Evolutionary conservation across 2,329 filamentous ascomycete genomes (phyloP).

Genomic region (Fusarium sp.): DNA sequence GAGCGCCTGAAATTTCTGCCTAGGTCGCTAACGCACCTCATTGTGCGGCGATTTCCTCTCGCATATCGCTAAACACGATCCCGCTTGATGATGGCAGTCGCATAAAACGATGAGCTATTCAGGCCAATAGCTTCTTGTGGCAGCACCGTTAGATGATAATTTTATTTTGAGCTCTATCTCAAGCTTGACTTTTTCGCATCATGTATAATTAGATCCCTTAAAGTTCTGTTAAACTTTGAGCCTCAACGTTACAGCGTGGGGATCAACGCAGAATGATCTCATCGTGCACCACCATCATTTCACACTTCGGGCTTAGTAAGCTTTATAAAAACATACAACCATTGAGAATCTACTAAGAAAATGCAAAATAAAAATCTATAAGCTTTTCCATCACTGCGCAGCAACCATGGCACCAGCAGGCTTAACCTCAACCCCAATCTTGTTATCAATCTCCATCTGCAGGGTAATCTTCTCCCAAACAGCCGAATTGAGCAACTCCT

Average conservation of each 20-base stretch:
- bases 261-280: no score
- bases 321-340: background rate
- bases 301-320: rapidly evolving
- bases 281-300: no score
- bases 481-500: slow-evolving; percentile 17
- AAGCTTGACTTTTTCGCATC: rapidly evolving
- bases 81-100: no score
- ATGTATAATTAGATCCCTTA: rapidly evolving
- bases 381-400: background rate
- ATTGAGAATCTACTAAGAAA: background rate
- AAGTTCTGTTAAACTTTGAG: rapidly evolving
- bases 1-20: no score
- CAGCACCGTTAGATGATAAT: no score
- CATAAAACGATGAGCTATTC: rapidly evolving
- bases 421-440: background rate
- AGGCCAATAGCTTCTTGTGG: no score
- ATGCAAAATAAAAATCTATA: background rate
- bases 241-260: rapidly evolving
- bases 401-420: background rate
- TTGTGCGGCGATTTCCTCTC: no score
- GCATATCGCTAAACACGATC: rapidly evolving
- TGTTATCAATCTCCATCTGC: slow-evolving; percentile 27
- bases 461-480: slow-evolving; percentile 37
- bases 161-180: rapidly evolving
- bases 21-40: no score